Conservation (phyloP, 2,329 filamentous ascomycete genomes). For the Paracorniculantispora psalliotae region DNA sequence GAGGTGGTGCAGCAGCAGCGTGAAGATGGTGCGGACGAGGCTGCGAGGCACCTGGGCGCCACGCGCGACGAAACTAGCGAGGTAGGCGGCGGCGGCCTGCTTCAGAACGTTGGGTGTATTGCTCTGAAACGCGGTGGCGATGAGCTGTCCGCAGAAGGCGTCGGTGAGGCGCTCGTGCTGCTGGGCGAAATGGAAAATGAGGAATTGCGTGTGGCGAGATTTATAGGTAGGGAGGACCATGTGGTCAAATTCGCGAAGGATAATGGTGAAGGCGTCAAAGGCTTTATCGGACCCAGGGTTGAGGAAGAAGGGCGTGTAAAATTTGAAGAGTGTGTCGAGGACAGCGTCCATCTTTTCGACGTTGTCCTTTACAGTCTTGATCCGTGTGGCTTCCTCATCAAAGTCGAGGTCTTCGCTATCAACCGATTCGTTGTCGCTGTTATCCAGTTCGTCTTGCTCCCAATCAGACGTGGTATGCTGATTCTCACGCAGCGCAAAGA, state of each 20-base stretch:
- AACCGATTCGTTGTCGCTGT: slow-evolving; percentile 63
- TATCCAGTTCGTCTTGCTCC: slow-evolving; percentile 51
- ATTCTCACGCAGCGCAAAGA: slow-evolving; percentile 42
- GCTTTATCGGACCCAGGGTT: slow-evolving; percentile 64
- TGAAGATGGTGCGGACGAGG: slow-evolving; percentile 77
- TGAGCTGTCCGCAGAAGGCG: slow-evolving; percentile 73
- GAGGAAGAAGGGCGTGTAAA: slow-evolving; percentile 70
- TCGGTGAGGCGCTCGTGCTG: slow-evolving; percentile 72
- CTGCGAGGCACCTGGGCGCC: slow-evolving; percentile 74
- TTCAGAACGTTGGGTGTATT: slow-evolving; percentile 69
- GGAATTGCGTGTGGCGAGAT: slow-evolving; percentile 89
- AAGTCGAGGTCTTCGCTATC: slow-evolving; percentile 65
- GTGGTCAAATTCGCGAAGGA: slow-evolving; percentile 80
- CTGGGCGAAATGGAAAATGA: slow-evolving; percentile 94
- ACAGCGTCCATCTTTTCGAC: slow-evolving; percentile 89
- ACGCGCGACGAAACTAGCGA: slow-evolving; percentile 89
- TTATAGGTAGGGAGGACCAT: slow-evolving; percentile 88
- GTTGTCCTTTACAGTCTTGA: slow-evolving; percentile 71
- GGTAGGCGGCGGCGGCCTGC: slow-evolving; percentile 83
- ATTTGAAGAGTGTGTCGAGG: slow-evolving; percentile 79
- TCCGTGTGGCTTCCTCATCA: slow-evolving; percentile 56
- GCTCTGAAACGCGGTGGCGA: slow-evolving; percentile 44
- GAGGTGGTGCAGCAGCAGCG: slow-evolving; percentile 71
- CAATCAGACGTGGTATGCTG: slow-evolving; percentile 25
- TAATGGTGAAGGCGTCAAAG: slow-evolving; percentile 67